A percentile compares a stretch with the other conserved stretches of the same genome.
Evolutionary conservation across 768 basidiomycete species (phyloP).

Genomic region (Roridomyces roridus): DNA sequence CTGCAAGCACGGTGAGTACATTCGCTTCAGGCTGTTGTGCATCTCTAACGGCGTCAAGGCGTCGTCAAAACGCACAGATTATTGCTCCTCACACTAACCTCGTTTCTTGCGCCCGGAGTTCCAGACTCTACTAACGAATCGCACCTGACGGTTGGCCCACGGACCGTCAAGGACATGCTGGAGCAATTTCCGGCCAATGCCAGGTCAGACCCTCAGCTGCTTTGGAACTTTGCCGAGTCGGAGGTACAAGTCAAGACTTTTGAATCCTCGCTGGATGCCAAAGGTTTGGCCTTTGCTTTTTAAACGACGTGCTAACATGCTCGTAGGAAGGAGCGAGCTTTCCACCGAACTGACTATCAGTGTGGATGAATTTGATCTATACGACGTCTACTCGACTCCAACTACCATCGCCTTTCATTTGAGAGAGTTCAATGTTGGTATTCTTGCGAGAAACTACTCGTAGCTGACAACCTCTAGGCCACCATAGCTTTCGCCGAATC

Average conservation of each 20-base stretch:
- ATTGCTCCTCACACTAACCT: constrained; percentile 60
- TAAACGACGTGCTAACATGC: not conserved
- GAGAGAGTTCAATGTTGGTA: constrained; percentile 79
- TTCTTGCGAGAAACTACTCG: not conserved
- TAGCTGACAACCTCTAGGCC: constrained; percentile 53
- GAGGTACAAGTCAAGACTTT: constrained; percentile 75
- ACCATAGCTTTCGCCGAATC: constrained; percentile 82
- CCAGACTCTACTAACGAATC: constrained; percentile 66
- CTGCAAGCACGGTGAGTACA: constrained; percentile 78
- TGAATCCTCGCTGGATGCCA: constrained; percentile 68
- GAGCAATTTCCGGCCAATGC: constrained; percentile 78
- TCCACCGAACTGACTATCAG: constrained; percentile 80
- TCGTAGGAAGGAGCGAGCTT: constrained; percentile 63
- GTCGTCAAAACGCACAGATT: constrained; percentile 85
- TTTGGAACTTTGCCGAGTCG: constrained; percentile 77
- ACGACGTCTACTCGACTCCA: constrained; percentile 68
- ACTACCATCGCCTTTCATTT: constrained; percentile 80
- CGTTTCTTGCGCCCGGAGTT: constrained; percentile 70
- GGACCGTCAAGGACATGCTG: constrained; percentile 75
- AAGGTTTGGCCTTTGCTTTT: constrained; percentile 47
- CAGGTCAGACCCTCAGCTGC: constrained; percentile 77
- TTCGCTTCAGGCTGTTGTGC: not conserved
- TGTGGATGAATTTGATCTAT: constrained; percentile 81
- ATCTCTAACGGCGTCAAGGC: constrained; percentile 46
- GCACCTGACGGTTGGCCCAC: constrained; percentile 72